Evolutionary conservation across 2,329 filamentous ascomycete species (phyloP).

Genomic region (Fusarium dlaminii): DNA sequence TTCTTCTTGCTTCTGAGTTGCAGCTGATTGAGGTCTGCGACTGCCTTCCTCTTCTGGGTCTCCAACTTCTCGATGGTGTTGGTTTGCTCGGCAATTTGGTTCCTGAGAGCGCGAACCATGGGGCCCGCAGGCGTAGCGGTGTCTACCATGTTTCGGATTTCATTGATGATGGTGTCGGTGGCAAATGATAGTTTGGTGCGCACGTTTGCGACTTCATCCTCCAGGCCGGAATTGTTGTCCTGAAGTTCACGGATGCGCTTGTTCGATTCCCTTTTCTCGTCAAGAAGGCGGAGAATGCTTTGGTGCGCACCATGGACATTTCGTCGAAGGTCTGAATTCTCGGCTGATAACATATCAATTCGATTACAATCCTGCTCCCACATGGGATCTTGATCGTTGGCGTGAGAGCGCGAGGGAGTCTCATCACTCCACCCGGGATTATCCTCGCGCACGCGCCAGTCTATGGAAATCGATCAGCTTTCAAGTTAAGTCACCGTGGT

Average conservation of each 20-base stretch:
- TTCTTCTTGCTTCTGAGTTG: neutral
- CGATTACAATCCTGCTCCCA: neutral
- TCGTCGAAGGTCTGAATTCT: neutral
- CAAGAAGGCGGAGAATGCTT: neutral
- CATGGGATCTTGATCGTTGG: neutral
- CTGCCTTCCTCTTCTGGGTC: neutral
- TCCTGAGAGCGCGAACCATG: fast-evolving
- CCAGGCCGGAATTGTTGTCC: neutral
- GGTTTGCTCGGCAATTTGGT: fast-evolving
- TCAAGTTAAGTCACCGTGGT: too few species aligned
- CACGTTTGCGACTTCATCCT: neutral
- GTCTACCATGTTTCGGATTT: neutral
- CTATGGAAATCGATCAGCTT: too few species aligned
- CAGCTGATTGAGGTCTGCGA: neutral
- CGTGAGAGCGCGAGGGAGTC: neutral
- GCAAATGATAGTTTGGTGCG: neutral
- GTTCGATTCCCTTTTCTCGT: neutral
- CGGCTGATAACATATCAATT: too few species aligned
- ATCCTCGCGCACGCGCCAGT: too few species aligned
- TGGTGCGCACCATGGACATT: too few species aligned
- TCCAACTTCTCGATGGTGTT: fast-evolving
- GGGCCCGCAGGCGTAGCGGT: fast-evolving
- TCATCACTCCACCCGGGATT: neutral
- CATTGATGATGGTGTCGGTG: fast-evolving
- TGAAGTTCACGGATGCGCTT: neutral